These are phyloP conservation scores for Colletotrichum karsti DNA, from an alignment of 2,329 filamentous ascomycete genomes.

Conservation along the genomic window DNA sequence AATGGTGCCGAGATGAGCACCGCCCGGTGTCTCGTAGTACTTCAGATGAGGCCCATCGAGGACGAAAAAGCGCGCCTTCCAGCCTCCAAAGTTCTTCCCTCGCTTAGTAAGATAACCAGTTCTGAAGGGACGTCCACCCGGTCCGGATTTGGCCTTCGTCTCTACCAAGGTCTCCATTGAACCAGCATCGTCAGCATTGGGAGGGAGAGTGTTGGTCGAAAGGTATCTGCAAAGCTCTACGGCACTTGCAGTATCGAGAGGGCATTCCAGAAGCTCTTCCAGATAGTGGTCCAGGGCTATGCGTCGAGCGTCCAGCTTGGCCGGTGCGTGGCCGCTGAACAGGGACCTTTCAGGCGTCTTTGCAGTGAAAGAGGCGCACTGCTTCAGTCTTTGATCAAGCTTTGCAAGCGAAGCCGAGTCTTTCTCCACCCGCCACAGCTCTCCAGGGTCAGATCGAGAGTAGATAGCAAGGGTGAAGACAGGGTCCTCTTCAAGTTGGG, in stretches of 20 bases:
- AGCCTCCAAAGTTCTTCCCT: conserved; percentile 98
- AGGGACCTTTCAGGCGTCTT: conserved; percentile 85
- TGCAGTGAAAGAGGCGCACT: conserved; percentile 75
- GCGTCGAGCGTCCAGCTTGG: conserved; percentile 89
- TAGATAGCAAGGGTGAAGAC: conserved; percentile 92
- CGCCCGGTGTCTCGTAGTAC: conserved; percentile 92
- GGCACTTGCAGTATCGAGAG: conserved; percentile 79
- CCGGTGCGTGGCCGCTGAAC: conserved; percentile 92
- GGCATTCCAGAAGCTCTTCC: conserved; percentile 83
- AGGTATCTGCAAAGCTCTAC: conserved; percentile 88
- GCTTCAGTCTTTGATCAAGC: conserved; percentile 83
- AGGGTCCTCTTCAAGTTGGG: conserved; percentile 86
- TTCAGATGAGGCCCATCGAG: conserved; percentile 73
- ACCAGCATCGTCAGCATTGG: conserved; percentile 65
- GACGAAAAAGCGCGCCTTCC: conserved; percentile 83
- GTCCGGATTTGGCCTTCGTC: conserved; percentile 55
- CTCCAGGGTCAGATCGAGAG: conserved; percentile 76
- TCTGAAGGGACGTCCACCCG: conserved; percentile 75
- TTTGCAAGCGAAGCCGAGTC: conserved; percentile 82
- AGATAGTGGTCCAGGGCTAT: conserved; percentile 85
- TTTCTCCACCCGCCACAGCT: conserved; percentile 96
- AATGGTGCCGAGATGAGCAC: conserved; percentile 91
- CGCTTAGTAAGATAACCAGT: conserved; percentile 95
- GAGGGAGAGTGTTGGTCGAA: conserved; percentile 71
- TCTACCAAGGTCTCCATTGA: conserved; percentile 40